Evolutionary conservation across 148 eudicot genomes (phyloP).

Genomic region (Fagopyrum esculentum): DNA sequence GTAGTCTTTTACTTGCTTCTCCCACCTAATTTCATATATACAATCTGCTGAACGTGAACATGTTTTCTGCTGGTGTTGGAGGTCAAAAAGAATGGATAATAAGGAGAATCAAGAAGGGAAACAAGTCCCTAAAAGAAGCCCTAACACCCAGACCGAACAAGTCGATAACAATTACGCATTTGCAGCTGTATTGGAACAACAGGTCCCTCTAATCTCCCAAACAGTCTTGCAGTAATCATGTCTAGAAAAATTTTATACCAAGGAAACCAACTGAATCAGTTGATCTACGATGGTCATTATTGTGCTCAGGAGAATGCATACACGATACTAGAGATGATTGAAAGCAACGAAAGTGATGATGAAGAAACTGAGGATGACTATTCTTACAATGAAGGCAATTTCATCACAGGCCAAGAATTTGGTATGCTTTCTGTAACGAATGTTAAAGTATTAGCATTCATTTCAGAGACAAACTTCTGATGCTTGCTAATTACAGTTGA

Average conservation of each 20-base stretch:
- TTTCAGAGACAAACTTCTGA: background rate
- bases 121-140: slow-evolving; percentile 19
- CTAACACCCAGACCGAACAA: slow-evolving; percentile 22
- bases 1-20: slow-evolving; percentile 6
- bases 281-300: background rate
- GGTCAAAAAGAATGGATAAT: background rate
- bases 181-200: slow-evolving; percentile 32
- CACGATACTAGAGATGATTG: slow-evolving; percentile 30
- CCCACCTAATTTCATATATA: background rate
- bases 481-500: slow-evolving; percentile 20
- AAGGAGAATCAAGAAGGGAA: slow-evolving; percentile 18
- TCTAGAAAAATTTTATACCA: background rate
- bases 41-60: background rate
- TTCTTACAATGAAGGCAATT: slow-evolving; percentile 16
- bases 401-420: background rate
- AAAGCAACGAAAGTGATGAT: slow-evolving; percentile 16
- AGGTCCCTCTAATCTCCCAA: slow-evolving; percentile 13
- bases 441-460: background rate
- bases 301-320: slow-evolving; percentile 20
- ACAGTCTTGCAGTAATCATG: background rate
- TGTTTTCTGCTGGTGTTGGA: background rate
- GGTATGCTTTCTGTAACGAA: background rate
- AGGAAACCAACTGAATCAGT: background rate
- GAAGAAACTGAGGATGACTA: slow-evolving; percentile 17
- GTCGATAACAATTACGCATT: slow-evolving; percentile 26